Percentiles rank a stretch among this genome's conserved stretches.
phyloP scores from a whole-genome alignment of 2,329 filamentous ascomycete species.

The Ophiostoma perfectum region DNA sequence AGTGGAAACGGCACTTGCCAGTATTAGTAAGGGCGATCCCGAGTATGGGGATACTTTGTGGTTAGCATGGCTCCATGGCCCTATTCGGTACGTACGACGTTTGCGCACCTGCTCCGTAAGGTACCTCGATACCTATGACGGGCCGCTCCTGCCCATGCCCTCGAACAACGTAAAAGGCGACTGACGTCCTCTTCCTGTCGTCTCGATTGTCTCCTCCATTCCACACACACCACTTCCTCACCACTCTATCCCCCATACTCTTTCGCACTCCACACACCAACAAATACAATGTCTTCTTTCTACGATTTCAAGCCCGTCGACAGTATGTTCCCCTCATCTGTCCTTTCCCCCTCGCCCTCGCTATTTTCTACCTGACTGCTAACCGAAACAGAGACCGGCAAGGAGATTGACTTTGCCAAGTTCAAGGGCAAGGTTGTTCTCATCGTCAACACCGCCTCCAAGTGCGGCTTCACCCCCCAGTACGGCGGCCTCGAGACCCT shows the following conservation, averaged over 20 bases:
- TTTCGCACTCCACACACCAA: not conserved
- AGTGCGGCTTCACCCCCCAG: slow-evolving; percentile 98
- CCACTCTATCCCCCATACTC: not conserved
- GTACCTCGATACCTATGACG: slow-evolving; percentile 2
- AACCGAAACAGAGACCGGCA: slow-evolving; percentile 58
- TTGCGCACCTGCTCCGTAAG: not conserved
- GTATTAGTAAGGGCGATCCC: slow-evolving; percentile 6
- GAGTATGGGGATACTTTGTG: slow-evolving; percentile 1
- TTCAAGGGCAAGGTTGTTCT: slow-evolving; percentile 92
- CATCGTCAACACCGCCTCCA: slow-evolving; percentile 95
- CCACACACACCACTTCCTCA: not conserved
- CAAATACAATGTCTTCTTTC: slow-evolving; percentile 58
- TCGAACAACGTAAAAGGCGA: slow-evolving; percentile 7
- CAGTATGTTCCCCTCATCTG: slow-evolving; percentile 43
- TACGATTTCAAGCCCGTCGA: slow-evolving; percentile 82
- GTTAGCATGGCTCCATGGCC: not conserved
- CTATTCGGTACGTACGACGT: not conserved
- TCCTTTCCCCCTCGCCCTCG: not conserved
- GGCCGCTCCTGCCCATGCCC: not conserved
- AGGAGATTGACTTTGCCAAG: slow-evolving; percentile 61
- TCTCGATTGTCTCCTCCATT: not conserved
- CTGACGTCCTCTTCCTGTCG: slow-evolving; percentile 2
- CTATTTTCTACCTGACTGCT: slow-evolving; percentile 10
- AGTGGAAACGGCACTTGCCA: slow-evolving; percentile 1
- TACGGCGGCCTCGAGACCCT: slow-evolving; percentile 86